Evolutionary conservation across 257 asterid species (phyloP), one percentile per base, ranked within the genome.

Genomic region (Solanum tacnaense): DNA sequence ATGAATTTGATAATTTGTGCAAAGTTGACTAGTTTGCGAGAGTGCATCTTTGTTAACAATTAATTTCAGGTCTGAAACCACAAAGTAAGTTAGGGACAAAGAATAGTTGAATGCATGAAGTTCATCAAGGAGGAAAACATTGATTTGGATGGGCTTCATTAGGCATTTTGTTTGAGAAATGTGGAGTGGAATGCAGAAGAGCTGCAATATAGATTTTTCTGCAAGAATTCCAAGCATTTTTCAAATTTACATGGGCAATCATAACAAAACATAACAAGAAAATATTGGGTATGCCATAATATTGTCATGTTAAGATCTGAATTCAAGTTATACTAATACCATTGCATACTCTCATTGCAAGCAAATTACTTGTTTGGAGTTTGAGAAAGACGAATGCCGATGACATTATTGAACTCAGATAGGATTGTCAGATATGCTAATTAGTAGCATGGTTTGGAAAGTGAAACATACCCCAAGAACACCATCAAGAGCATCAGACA

Each of bases 401-500:
- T 46, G 84, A 41, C n/a, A 8, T 25, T 78, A n/a, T 41, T 78
- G 62, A 41, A 41, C 8, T 41, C 84, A n/a, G 23, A n/a, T 78
- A 25, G 62, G 84, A 39, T 78, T 39, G 62, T 79, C 84, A 79
- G 36, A 79, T 81, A 21, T 81, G 65, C 15, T 49, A 46, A 46
- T 29, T 46, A 81, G 68, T 46, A 81, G 67, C 67, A 81, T 81
- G 27, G 29, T 46, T 46, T 41, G 62, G 34, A 7, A 52, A 74
- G n/a, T 32, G 52, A 56, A 74, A 81, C 56, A 75, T 92, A 90
- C 93, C 91, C 89, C 91, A 32, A 86, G 38, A 52, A 88, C 83
- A 89, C 71, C 93, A 83, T 92, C 73, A 58, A 92, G 82, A n/a
- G 91, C 87, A 88, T 91, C 95, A 4, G 94, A 89, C 88, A 93